A percentile compares a stretch with the other conserved stretches of the same genome.
phyloP scores from a whole-genome alignment of 2,329 filamentous ascomycete genomes.

The Teratosphaeria pseudoeucalypti region DNA sequence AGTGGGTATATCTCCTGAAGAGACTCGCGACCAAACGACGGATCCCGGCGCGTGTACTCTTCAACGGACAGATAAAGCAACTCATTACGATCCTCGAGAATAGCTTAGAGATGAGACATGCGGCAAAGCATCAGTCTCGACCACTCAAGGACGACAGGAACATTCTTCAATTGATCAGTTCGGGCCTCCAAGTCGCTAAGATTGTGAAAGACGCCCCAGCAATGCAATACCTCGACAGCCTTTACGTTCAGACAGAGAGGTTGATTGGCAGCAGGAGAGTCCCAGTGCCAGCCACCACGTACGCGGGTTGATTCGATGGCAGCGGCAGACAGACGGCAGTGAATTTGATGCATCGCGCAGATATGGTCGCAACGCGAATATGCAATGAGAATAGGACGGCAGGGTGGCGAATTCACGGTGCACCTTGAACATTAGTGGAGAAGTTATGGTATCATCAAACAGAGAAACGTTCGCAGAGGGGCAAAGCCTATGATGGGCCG shows the following conservation, averaged over 20 bases:
- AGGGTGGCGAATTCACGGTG: background rate
- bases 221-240: slow-evolving; percentile 69
- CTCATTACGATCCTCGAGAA: slow-evolving; percentile 82
- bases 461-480: background rate
- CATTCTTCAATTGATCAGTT: slow-evolving; percentile 76
- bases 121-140: slow-evolving; percentile 71
- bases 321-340: background rate
- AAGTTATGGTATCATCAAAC: background rate
- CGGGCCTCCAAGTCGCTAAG: slow-evolving; percentile 77
- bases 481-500: background rate
- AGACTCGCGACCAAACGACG: slow-evolving; percentile 75
- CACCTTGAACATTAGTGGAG: background rate
- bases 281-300: background rate
- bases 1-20: slow-evolving; percentile 84
- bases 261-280: slow-evolving; percentile 49
- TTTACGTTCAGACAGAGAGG: slow-evolving; percentile 74
- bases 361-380: background rate
- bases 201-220: slow-evolving; percentile 75
- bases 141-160: slow-evolving; percentile 82
- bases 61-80: slow-evolving; percentile 82
- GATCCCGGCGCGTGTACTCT: slow-evolving; percentile 72
- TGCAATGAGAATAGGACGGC: background rate
- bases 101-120: slow-evolving; percentile 77
- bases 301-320: background rate
- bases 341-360: background rate